A percentile compares a stretch with the other conserved stretches of the same genome.
These are phyloP conservation scores for Diplocarpon mali DNA, from an alignment of 2,329 filamentous ascomycete genomes.

Conservation along the genomic window DNA sequence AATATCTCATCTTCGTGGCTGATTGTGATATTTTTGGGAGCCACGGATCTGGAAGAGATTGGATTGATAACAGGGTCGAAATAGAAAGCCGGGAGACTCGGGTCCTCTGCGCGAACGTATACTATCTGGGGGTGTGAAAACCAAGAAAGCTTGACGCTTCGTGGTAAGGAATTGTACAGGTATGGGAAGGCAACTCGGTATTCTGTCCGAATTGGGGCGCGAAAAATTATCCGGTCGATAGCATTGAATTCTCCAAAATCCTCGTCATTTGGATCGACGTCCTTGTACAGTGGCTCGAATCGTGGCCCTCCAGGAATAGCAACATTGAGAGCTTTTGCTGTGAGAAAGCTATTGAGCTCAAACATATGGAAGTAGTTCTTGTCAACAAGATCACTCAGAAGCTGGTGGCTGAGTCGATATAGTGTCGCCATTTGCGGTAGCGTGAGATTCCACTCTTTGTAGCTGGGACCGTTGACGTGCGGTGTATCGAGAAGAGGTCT, in stretches of 20 bases:
- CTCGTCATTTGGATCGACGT: conserved; percentile 96
- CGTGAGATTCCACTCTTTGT: conserved; percentile 88
- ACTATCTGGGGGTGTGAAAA: conserved; percentile 90
- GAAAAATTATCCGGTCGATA: conserved; percentile 98
- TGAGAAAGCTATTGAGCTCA: conserved; percentile 87
- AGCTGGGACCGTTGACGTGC: conserved; percentile 93
- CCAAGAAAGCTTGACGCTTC: conserved; percentile 88
- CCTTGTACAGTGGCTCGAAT: conserved; percentile 96
- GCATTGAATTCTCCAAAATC: conserved; percentile 99
- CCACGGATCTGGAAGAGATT: conserved; percentile 88
- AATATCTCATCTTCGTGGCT: conserved; percentile 94
- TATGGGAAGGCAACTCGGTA: conserved; percentile 91
- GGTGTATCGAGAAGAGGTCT: conserved; percentile 79
- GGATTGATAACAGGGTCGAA: conserved; percentile 98
- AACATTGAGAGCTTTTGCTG: conserved; percentile 92
- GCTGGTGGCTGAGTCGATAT: conserved; percentile 80
- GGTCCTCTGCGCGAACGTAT: conserved; percentile 79
- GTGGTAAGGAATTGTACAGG: conserved; percentile 89
- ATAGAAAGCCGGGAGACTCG: conserved; percentile 87
- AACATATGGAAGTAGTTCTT: conserved; percentile 98
- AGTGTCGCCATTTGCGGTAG: conserved; percentile 93
- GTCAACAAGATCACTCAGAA: conserved; percentile 86
- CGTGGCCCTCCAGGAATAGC: conserved; percentile 94
- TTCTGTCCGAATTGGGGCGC: conserved; percentile 86
- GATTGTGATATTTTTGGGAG: conserved; percentile 83